Percentiles rank a stretch among this genome's conserved stretches.
phyloP scores from a whole-genome alignment of 495 filamentous ascomycete species.

The Astrothelium subdiscretum region DNA sequence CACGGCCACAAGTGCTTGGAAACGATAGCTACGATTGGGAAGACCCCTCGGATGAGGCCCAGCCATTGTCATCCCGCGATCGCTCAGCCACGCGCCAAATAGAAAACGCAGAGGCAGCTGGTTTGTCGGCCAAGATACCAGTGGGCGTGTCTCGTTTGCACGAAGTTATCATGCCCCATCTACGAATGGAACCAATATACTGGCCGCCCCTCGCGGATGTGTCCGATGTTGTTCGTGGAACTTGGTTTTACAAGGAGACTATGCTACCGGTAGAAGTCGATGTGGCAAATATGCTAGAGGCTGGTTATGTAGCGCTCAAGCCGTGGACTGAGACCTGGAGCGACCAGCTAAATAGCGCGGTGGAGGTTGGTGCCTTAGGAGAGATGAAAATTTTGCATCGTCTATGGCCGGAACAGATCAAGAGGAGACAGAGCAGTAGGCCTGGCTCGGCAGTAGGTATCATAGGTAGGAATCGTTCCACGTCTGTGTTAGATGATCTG shows the following conservation, averaged over 20 bases:
- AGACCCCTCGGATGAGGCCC: slow-evolving; percentile 16
- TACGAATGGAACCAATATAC: slow-evolving; percentile 84
- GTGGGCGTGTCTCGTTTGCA: slow-evolving; percentile 33
- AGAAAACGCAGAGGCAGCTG: slow-evolving; percentile 3
- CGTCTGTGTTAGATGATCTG: slow-evolving; percentile 6
- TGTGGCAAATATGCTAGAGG: slow-evolving; percentile 87
- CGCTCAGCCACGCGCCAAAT: not conserved
- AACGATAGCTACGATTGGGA: slow-evolving; percentile 32
- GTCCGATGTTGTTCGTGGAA: slow-evolving; percentile 68
- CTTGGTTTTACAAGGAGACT: slow-evolving; percentile 94
- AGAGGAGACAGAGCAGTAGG: slow-evolving; percentile 31
- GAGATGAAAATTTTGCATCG: slow-evolving; percentile 80
- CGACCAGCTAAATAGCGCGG: slow-evolving; percentile 81
- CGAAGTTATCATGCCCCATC: slow-evolving; percentile 28
- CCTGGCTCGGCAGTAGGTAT: slow-evolving; percentile 16
- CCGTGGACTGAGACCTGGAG: slow-evolving; percentile 90
- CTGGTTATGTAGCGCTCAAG: slow-evolving; percentile 72
- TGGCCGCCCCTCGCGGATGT: slow-evolving; percentile 95
- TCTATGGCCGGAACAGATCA: slow-evolving; percentile 56
- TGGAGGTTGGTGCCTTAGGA: slow-evolving; percentile 79
- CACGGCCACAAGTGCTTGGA: slow-evolving; percentile 6
- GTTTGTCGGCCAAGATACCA: slow-evolving; percentile 24
- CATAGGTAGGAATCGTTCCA: not conserved
- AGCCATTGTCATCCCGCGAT: not conserved
- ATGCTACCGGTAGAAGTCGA: slow-evolving; percentile 80